Evolutionary conservation across 2,329 filamentous ascomycete genomes (phyloP), one percentile per base, ranked within the genome.

Genomic region (Fusarium ambrosium): DNA sequence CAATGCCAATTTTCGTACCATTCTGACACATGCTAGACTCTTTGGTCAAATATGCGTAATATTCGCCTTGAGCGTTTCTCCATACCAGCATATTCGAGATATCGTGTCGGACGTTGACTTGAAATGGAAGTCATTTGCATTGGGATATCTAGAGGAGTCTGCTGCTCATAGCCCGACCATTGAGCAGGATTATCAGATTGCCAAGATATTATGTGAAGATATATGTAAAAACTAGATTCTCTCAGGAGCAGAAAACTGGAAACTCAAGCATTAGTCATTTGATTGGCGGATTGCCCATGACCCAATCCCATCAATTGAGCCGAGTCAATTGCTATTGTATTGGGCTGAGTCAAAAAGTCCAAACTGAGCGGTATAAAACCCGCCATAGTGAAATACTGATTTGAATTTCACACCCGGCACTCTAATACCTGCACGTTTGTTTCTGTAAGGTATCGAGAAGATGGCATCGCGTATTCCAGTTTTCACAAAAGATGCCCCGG

Each of bases 21-120:
- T 3, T 1, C 2, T 74, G 9, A 74, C 37, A 0, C 0, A 1
- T 0, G 2, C 0, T 14, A 74, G 72, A 6, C 43, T 74, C 6
- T 75, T 74, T 3, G 72, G 72, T 0, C 72, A 74, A n/a, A 63
- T 74, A 41, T 74, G 72, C 8, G 62, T 70, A 4, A 58, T 74
- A 2, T 74, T 62, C 8, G 72, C 72, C 0, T 27, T 75, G 11
- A 74, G 72, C 2, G 69, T 74, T 1, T 74, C 72, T 7, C 72
- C 66, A 3, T 75, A 74, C 2, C 62, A 68, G 0, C 62, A 74
- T 8, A 64, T 74, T 4, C 69, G 72, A 0, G 72, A 75, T 6
- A 62, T 73, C 1, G 69, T 45, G 0, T 73, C 59, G 1, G 72
- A 74, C 0, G 60, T 74, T 0, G 66, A 61, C 2, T 59, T 67